phyloP scores from a whole-genome alignment of 2,329 filamentous ascomycete species.

The Penicillium olsonii region DNA sequence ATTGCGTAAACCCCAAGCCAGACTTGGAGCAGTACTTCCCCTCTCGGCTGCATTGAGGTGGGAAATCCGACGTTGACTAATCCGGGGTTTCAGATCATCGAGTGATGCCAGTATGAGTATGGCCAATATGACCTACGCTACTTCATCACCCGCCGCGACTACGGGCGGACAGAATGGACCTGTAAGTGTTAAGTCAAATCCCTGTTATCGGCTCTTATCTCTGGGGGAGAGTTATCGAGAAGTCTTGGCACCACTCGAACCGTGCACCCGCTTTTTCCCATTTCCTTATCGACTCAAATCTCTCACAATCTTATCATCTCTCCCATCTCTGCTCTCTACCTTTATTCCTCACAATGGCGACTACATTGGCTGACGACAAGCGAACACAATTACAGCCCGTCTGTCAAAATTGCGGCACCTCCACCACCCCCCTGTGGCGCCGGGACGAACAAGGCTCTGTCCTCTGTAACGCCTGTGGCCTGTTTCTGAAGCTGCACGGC shows the following conservation, averaged over 20 bases:
- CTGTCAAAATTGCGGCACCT: slow-evolving; percentile 94
- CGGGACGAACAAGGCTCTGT: slow-evolving; percentile 94
- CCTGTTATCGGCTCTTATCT: slow-evolving; percentile 27
- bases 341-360: slow-evolving; percentile 41
- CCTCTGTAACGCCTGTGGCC: slow-evolving; percentile 95
- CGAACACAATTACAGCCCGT: slow-evolving; percentile 77
- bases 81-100: slow-evolving; percentile 38
- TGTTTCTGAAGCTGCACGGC: slow-evolving; percentile 96
- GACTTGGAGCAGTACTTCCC: slow-evolving; percentile 8
- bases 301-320: slow-evolving; percentile 46
- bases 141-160: slow-evolving; percentile 65
- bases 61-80: slow-evolving; percentile 6
- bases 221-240: slow-evolving; percentile 20
- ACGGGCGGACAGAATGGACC: slow-evolving; percentile 59
- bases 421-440: slow-evolving; percentile 94
- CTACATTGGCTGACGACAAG: slow-evolving; percentile 51
- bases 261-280: slow-evolving; percentile 36
- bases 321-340: slow-evolving; percentile 28
- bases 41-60: slow-evolving; percentile 9
- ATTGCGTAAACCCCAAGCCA: background rate
- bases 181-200: slow-evolving; percentile 38
- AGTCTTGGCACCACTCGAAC: slow-evolving; percentile 40
- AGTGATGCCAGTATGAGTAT: slow-evolving; percentile 54
- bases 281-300: slow-evolving; percentile 52
- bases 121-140: slow-evolving; percentile 63